phyloP scores from a whole-genome alignment of 495 filamentous ascomycete species.

The Neurospora sp. region DNA sequence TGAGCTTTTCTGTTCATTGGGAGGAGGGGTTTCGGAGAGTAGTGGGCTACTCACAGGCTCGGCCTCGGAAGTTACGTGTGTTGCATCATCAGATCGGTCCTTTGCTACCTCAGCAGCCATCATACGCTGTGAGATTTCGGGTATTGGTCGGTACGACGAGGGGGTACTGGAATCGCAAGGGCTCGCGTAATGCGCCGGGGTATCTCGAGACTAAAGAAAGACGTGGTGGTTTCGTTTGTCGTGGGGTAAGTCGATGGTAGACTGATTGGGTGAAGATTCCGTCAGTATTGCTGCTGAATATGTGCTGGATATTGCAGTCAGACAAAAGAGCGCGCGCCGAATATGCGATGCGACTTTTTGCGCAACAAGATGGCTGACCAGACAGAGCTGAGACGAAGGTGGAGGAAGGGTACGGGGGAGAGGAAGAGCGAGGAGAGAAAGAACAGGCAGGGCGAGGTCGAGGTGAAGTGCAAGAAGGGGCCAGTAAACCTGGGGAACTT shows the following conservation, averaged over 20 bases:
- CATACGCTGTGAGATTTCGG: constrained; percentile 33
- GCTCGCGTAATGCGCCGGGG: constrained; percentile 6
- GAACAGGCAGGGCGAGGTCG: background rate
- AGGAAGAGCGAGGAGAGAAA: background rate
- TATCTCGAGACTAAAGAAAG: constrained; percentile 10
- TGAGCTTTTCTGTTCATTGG: background rate
- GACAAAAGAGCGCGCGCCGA: background rate
- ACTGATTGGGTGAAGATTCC: background rate
- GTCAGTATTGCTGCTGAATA: background rate
- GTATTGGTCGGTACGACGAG: background rate
- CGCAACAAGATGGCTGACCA: background rate
- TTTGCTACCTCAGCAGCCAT: constrained; percentile 49
- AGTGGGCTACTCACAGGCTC: constrained; percentile 32
- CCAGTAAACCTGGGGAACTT: background rate
- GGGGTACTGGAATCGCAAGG: constrained; percentile 11
- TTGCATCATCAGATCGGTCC: constrained; percentile 41
- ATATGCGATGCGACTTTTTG: background rate
- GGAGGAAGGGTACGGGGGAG: background rate
- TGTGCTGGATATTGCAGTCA: background rate
- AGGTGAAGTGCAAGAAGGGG: background rate
- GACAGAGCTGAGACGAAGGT: background rate
- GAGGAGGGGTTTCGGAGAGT: background rate
- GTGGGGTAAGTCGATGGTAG: background rate
- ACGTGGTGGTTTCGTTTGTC: constrained; percentile 2
- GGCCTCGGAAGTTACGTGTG: constrained; percentile 30